Evolutionary conservation across 1,284 basidiomycete genomes (phyloP).

Genomic region (Kalmanozyma brasiliensis): DNA sequence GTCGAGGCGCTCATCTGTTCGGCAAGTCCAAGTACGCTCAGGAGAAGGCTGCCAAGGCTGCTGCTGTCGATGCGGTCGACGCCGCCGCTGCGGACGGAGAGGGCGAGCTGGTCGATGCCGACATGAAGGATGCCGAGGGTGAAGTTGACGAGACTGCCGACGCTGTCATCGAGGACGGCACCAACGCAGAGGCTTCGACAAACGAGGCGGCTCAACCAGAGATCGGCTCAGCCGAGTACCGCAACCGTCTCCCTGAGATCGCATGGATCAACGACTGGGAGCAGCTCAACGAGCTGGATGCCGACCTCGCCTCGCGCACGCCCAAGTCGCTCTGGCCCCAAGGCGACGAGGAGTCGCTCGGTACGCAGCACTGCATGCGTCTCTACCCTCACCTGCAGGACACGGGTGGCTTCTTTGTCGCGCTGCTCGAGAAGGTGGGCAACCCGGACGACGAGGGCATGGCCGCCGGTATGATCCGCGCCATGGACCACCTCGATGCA

Average conservation of each 20-base stretch:
- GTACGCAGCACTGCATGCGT: constrained; percentile 62
- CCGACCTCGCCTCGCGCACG: constrained; percentile 54
- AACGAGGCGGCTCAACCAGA: constrained; percentile 28
- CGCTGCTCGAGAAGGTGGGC: constrained; percentile 77
- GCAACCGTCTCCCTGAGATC: constrained; percentile 52
- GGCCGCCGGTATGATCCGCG: constrained; percentile 63
- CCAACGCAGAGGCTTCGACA: constrained; percentile 5
- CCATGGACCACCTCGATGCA: constrained; percentile 56
- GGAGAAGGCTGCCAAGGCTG: constrained; percentile 33
- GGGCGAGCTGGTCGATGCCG: constrained; percentile 26
- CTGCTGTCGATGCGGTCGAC: constrained; percentile 14
- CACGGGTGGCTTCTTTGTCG: constrained; percentile 96
- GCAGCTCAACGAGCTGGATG: constrained; percentile 56
- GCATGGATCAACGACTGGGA: constrained; percentile 63
- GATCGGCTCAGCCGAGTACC: constrained; percentile 47
- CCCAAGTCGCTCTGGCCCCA: constrained; percentile 63
- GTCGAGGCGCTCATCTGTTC: constrained; percentile 56
- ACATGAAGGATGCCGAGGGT: constrained; percentile 45
- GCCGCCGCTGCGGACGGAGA: constrained; percentile 27
- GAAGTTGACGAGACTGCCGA: constrained; percentile 27
- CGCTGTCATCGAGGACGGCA: constrained; percentile 4
- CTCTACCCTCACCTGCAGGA: constrained; percentile 92
- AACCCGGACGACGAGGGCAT: constrained; percentile 57
- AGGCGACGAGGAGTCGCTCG: constrained; percentile 61
- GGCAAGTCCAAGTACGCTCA: constrained; percentile 45